These are phyloP conservation scores for Fonsecaea multimorphosa DNA, from an alignment of 2,329 filamentous ascomycete species.

Conservation along the genomic window DNA sequence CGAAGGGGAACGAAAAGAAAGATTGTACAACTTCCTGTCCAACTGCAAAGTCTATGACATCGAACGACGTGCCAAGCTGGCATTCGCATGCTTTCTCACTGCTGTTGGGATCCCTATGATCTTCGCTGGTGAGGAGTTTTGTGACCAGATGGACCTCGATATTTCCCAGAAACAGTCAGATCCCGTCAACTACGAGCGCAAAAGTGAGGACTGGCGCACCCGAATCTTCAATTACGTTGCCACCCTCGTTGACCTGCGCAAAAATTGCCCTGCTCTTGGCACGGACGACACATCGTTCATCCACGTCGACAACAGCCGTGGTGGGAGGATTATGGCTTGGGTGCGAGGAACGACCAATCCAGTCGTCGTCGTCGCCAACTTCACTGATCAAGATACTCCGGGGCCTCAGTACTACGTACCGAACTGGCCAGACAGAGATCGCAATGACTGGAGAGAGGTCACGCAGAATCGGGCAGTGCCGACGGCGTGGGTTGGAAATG, in stretches of 20 bases:
- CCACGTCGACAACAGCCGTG: constrained; percentile 3
- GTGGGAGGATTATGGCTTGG: constrained; percentile 4
- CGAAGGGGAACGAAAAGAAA: constrained; percentile 2
- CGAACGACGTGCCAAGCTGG: constrained; percentile 2
- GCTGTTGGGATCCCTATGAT: constrained; percentile 10
- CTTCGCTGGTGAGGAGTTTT: constrained; percentile 10
- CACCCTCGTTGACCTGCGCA: neutral
- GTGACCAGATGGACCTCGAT: constrained; percentile 2
- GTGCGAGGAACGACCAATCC: constrained; percentile 2
- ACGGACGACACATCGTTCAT: constrained; percentile 5
- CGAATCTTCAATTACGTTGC: constrained; percentile 8
- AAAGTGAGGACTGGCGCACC: constrained; percentile 1
- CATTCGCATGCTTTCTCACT: constrained; percentile 10
- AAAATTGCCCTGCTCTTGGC: constrained; percentile 3
- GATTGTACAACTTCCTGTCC: constrained; percentile 12
- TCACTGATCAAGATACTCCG: constrained; percentile 30
- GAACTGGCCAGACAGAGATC: neutral
- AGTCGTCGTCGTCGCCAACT: constrained; percentile 7
- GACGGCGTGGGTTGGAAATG: neutral
- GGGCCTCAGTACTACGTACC: constrained; percentile 23
- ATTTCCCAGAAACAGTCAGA: constrained; percentile 8
- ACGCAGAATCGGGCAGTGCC: constrained; percentile 4
- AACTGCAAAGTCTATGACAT: constrained; percentile 1
- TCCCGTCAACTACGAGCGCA: constrained; percentile 7
- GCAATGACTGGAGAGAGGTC: constrained; percentile 7